Conservation (phyloP, 345 rosid genomes). For the Toxicodendron radicans region DNA sequence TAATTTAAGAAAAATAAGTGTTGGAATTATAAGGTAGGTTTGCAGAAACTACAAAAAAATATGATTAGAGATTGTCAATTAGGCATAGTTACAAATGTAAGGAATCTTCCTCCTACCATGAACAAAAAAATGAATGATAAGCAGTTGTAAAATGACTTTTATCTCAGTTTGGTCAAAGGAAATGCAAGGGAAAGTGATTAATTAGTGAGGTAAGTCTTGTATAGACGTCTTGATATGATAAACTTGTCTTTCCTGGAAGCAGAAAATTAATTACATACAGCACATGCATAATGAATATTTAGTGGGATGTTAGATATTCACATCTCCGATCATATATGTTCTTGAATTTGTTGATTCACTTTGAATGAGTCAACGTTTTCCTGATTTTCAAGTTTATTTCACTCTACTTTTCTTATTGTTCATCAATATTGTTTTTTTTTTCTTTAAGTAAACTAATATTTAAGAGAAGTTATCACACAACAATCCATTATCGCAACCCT, state of each 20-base stretch:
- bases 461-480: too few species aligned
- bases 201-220: too few species aligned
- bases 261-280: background rate
- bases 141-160: slow-evolving; percentile 4
- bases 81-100: background rate
- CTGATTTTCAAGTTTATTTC: background rate
- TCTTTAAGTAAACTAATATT: too few species aligned
- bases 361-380: background rate
- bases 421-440: too few species aligned
- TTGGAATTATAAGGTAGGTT: background rate
- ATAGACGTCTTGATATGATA: background rate
- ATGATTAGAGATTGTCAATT: background rate
- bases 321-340: too few species aligned
- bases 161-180: slow-evolving; percentile 1
- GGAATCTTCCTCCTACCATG: background rate
- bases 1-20: background rate
- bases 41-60: background rate
- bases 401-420: too few species aligned
- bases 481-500: too few species aligned
- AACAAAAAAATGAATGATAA: too few species aligned
- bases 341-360: background rate
- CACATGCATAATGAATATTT: background rate
- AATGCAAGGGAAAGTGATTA: background rate
- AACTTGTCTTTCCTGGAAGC: slow-evolving; percentile 10
- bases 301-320: too few species aligned